These are phyloP conservation scores for Ogataea saltuana DNA, from an alignment of 805 yeast genomes.

Conservation along the genomic window DNA sequence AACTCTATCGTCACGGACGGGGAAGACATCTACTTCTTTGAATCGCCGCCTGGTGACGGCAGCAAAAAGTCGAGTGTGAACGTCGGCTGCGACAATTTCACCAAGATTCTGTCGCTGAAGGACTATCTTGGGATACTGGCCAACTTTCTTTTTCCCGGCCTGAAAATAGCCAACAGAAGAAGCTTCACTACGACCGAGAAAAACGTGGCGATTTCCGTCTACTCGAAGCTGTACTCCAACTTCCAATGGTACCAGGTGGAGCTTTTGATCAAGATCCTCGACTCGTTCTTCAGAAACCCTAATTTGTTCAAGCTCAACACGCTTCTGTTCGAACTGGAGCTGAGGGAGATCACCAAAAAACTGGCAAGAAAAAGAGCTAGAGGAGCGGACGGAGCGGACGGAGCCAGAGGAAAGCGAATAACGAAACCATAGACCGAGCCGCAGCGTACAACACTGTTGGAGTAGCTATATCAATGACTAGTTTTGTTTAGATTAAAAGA, in stretches of 20 bases:
- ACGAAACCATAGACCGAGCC: too few relatives aligned
- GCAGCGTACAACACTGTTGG: too few relatives aligned
- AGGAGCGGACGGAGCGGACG: too few relatives aligned
- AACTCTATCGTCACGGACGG: slow-evolving; percentile 31
- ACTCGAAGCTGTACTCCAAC: slow-evolving; percentile 19
- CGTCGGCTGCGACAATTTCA: slow-evolving; percentile 12
- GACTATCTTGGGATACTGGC: slow-evolving; percentile 20
- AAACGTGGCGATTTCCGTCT: slow-evolving; percentile 3
- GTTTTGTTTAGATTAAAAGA: too few relatives aligned
- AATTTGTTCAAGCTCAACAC: slow-evolving; percentile 25
- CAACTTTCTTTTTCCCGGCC: slow-evolving; percentile 20
- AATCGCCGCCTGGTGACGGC: neutral
- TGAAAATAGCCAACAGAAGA: slow-evolving; percentile 11
- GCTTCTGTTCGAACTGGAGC: slow-evolving; percentile 27
- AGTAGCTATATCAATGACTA: too few relatives aligned
- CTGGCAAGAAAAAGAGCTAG: slow-evolving; percentile 1
- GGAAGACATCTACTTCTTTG: slow-evolving; percentile 17
- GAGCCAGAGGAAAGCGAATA: too few relatives aligned
- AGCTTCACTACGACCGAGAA: neutral
- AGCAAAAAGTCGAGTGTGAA: too few relatives aligned
- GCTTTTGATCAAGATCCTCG: slow-evolving; percentile 20
- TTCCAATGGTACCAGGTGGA: slow-evolving; percentile 25
- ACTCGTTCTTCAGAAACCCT: slow-evolving; percentile 25
- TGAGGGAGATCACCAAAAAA: slow-evolving; percentile 8
- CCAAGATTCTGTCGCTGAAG: slow-evolving; percentile 17